phyloP scores from a whole-genome alignment of 176 grass and related monocot genomes.

The Leersia perrieri region DNA sequence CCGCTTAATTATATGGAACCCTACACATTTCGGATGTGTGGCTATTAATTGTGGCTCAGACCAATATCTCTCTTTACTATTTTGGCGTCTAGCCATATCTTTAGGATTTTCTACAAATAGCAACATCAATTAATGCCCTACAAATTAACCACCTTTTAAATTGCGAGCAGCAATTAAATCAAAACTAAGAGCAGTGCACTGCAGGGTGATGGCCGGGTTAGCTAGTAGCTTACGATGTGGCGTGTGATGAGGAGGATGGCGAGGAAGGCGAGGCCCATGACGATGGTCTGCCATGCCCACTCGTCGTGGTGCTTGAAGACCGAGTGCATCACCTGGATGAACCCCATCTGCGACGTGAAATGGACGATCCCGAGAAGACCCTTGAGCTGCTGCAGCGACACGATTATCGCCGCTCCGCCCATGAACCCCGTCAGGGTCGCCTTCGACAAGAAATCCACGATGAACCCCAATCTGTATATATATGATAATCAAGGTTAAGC shows the following conservation, averaged over 20 bases:
- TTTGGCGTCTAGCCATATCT: not conserved
- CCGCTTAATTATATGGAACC: no score
- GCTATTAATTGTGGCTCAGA: not conserved
- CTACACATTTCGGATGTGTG: not conserved
- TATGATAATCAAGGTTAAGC: no score
- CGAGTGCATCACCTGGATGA: conserved; percentile 83
- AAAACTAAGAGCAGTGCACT: not conserved
- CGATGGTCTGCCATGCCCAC: conserved; percentile 93
- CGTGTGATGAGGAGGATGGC: conserved; percentile 75
- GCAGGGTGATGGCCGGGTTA: not conserved
- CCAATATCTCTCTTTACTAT: not conserved
- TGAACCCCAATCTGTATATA: conserved; percentile 67
- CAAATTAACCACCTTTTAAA: no score
- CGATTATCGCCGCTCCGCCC: conserved; percentile 92
- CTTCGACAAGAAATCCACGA: conserved; percentile 97
- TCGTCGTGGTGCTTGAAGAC: conserved; percentile 62
- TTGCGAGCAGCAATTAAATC: no score
- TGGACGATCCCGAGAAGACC: conserved; percentile 86
- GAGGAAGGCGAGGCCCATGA: conserved; percentile 87
- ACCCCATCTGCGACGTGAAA: conserved; percentile 87
- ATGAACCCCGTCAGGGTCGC: conserved; percentile 85
- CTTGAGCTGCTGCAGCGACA: conserved; percentile 97
- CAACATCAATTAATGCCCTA: not conserved
- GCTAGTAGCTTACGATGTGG: conserved; percentile 87
- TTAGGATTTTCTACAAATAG: not conserved